Percentiles rank a stretch among this genome's conserved stretches.
phyloP scores from a whole-genome alignment of 176 grass and related monocot genomes.

The Cymbopogon citratus region DNA sequence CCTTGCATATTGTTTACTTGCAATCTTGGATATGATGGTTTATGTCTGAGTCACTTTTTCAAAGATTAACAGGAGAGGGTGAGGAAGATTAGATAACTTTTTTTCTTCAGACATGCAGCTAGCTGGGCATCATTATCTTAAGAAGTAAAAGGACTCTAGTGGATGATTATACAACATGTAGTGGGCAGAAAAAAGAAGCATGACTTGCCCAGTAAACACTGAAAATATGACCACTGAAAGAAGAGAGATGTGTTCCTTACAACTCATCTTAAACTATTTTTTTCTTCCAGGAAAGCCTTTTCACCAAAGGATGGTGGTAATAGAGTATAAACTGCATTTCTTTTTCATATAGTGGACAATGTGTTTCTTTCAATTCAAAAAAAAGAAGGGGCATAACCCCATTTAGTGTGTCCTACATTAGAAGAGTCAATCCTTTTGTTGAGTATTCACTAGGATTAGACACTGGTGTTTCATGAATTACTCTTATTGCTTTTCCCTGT shows the following conservation, averaged over 20 bases:
- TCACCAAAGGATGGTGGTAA: not conserved
- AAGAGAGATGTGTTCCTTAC: not conserved
- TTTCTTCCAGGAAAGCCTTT: not conserved
- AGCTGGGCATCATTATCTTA: not conserved
- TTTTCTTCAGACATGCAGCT: not conserved
- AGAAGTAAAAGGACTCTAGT: not conserved
- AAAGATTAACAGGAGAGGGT: not conserved
- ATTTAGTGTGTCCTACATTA: not conserved
- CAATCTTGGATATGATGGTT: not conserved
- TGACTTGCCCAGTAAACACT: not conserved
- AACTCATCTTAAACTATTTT: not conserved
- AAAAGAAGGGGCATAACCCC: not conserved
- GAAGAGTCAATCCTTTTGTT: not conserved
- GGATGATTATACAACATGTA: not conserved
- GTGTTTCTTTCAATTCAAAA: not conserved
- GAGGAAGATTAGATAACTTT: not conserved
- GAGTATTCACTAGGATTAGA: not conserved
- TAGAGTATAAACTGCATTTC: not conserved
- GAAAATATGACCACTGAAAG: not conserved
- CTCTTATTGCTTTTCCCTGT: slow-evolving; percentile 10
- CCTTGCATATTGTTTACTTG: not conserved
- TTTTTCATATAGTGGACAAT: not conserved
- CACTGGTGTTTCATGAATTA: not conserved
- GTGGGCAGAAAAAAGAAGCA: not conserved
- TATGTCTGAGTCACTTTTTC: not conserved